Conservation (phyloP, 2,329 filamentous ascomycete genomes). For the Fusarium hainanense region DNA sequence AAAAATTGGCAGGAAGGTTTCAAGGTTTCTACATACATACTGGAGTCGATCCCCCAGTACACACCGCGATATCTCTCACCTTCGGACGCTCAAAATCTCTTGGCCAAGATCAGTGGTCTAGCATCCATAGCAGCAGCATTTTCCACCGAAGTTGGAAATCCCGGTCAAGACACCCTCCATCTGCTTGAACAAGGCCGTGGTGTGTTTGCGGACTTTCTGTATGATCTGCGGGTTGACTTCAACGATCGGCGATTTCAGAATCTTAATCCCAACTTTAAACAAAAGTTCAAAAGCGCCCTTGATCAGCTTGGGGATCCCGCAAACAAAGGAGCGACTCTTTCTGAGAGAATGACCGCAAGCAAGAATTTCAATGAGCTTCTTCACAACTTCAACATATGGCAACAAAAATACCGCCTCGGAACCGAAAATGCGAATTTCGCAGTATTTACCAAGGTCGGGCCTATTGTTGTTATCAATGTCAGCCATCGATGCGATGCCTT, state of each 20-base stretch:
- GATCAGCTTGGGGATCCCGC: background rate
- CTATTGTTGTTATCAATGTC: background rate
- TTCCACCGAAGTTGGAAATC: rapidly evolving
- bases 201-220: background rate
- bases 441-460: rapidly evolving
- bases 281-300: background rate
- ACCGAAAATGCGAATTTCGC: background rate
- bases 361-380: background rate
- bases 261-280: background rate
- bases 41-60: background rate
- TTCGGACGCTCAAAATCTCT: background rate
- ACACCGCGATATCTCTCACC: background rate
- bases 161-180: rapidly evolving
- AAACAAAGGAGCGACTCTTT: background rate
- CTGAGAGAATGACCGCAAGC: background rate
- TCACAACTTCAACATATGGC: background rate
- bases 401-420: rapidly evolving
- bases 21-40: background rate
- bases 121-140: background rate
- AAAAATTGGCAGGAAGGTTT: background rate
- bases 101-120: background rate
- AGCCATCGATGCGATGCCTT: background rate
- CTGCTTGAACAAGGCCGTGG: background rate
- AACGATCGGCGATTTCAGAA: background rate
- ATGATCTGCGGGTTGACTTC: background rate